Evolutionary conservation across 2,329 filamentous ascomycete genomes (phyloP), one percentile per base, ranked within the genome.

Genomic region (Hypoxylon sp.): DNA sequence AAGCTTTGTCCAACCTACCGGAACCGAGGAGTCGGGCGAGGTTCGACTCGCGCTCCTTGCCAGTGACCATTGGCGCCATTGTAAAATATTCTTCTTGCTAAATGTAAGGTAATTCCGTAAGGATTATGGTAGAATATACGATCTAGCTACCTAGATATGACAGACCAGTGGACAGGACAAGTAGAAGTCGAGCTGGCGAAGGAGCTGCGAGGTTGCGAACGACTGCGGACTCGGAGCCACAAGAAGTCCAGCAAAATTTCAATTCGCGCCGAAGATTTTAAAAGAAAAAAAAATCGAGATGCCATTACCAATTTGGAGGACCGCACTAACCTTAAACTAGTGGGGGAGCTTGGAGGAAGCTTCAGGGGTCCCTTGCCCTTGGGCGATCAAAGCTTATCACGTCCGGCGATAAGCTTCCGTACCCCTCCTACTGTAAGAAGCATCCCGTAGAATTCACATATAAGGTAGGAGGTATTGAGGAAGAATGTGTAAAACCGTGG

Each of bases 1-100:
- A 50, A 11, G 20, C 3, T 36, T 26, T 50, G 18, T n/a, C 14
- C 14, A 40, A 70, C 79, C 36, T 80, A 97, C 96, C 96, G 76
- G 96, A 97, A 75, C 96, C 96, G 71, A 97, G 83, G 71, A 99
- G 82, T 81, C 96, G 88, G 74, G 96, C 96, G 77, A 91, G 79
- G 74, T 92, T 93, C 62, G 94, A 97, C 85, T 99, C 96, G 82
- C 87, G 93, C 86, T 97, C 80, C 58, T 76, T 75, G 54, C 79
- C 80, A 71, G 77, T 75, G 72, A 80, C 78, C 72, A 78, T 77
- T 65, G 89, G 88, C 77, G 89, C 90, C 89, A 91, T 89, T 60
- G 72, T 80, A 71, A 67, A 38, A 60, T 52, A 48, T 48, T 49
- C 12, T n/a, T n/a, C n/a, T n/a, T n/a, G n/a, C n/a, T 33, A 32